phyloP scores from a whole-genome alignment of 2,329 filamentous ascomycete genomes.

The Ambrosiella cleistominuta region DNA sequence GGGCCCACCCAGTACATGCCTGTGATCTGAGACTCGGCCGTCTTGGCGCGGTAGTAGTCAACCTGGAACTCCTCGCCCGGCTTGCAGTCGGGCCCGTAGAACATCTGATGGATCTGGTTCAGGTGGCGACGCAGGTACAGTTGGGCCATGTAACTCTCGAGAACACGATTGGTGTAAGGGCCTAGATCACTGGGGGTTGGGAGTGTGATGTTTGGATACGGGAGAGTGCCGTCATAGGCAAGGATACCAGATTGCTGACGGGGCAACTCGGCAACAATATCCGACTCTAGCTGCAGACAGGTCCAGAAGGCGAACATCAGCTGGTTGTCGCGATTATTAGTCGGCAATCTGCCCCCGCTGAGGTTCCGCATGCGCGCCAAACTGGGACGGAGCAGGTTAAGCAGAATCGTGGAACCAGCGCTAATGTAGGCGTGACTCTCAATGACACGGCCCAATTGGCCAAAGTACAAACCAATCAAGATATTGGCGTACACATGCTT shows the following conservation, averaged over 20 bases:
- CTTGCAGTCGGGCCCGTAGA: conserved; percentile 30
- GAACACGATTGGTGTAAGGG: conserved; percentile 29
- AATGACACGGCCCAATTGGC: conserved; percentile 69
- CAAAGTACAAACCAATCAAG: conserved; percentile 73
- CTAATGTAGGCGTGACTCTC: conserved; percentile 57
- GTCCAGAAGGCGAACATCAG: conserved; percentile 77
- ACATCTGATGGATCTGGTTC: conserved; percentile 42
- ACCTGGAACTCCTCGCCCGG: conserved; percentile 13
- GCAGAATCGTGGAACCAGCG: conserved; percentile 37
- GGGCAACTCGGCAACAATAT: conserved; percentile 74
- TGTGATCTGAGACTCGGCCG: conserved; percentile 13
- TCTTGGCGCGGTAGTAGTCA: conserved; percentile 28
- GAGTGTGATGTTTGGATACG: conserved; percentile 41
- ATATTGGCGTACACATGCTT: conserved; percentile 73
- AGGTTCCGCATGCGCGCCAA: conserved; percentile 29
- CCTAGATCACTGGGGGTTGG: conserved; percentile 14
- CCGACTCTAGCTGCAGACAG: conserved; percentile 82
- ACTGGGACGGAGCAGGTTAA: conserved; percentile 61
- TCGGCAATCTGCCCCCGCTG: conserved; percentile 22
- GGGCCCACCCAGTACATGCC: conserved; percentile 30
- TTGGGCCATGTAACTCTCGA: conserved; percentile 44
- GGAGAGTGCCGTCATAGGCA: conserved; percentile 45
- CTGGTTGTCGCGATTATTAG: conserved; percentile 36
- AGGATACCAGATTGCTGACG: conserved; percentile 43
- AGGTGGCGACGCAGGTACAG: conserved; percentile 46